These are phyloP conservation scores for Biscutella laevigata DNA, from an alignment of 441 rosid genomes.

Conservation along the genomic window DNA sequence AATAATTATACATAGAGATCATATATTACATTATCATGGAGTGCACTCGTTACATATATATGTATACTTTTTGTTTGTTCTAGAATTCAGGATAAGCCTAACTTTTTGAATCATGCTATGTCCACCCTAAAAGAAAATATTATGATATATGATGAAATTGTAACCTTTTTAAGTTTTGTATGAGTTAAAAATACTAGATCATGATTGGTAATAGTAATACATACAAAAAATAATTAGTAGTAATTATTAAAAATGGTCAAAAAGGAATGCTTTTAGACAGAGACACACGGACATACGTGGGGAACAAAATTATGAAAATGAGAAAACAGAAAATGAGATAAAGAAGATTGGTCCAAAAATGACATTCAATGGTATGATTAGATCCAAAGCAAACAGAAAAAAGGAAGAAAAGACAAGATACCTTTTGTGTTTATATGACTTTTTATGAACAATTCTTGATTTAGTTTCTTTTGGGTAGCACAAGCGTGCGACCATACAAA, in stretches of 20 bases:
- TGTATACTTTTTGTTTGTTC: slow-evolving; percentile 3
- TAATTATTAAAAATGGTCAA: slow-evolving; percentile 6
- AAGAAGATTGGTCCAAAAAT: slow-evolving; percentile 30
- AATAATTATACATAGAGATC: background rate
- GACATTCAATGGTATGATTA: slow-evolving; percentile 18
- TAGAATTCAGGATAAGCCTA: slow-evolving; percentile 10
- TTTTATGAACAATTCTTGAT: slow-evolving; percentile 8
- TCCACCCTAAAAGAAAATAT: background rate
- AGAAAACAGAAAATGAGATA: slow-evolving; percentile 9
- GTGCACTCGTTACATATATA: background rate
- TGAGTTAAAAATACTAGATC: too few relatives aligned
- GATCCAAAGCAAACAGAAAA: slow-evolving; percentile 14
- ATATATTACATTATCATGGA: background rate
- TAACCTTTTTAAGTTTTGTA: too few relatives aligned
- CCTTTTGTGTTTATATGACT: slow-evolving; percentile 13
- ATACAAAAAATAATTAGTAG: background rate
- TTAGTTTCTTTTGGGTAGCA: slow-evolving; percentile 13
- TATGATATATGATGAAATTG: background rate
- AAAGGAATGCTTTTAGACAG: slow-evolving; percentile 3
- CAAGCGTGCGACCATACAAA: slow-evolving; percentile 22
- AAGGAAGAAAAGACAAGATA: slow-evolving; percentile 9
- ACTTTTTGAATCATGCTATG: slow-evolving; percentile 13
- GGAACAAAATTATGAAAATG: slow-evolving; percentile 27
- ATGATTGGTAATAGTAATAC: background rate
- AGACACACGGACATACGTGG: slow-evolving; percentile 26